Base-by-base conservation (phyloP, 2,329 filamentous ascomycete species). In the Penicillium sp. region DNA sequence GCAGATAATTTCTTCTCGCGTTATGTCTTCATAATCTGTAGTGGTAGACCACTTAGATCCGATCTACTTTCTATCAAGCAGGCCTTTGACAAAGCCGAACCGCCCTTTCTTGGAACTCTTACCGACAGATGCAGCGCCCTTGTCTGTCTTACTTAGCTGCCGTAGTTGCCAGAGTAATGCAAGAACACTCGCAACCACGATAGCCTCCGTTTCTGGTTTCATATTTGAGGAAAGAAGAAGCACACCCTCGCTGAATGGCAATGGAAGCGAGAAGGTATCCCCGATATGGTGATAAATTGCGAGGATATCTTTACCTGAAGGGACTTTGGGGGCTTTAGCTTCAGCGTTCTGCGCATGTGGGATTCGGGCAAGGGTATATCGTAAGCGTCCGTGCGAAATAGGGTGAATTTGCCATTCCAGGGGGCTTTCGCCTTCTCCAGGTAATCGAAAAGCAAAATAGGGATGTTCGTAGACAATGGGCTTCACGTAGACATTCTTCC, bases 281-380 rank as follows among this genome's bases (percentile, higher is more conserved):
- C 52, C 52, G 12, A 47, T 28, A 15, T 54, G 52, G 52, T 54
- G 52, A 37, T 54, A 54, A 4, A 54, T 47, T 12, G 52, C 52
- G 20, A 47, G 41, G 1, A 54, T 38, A 35, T 47, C 41, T 25
- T 47, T 14, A 10, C 47, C 31, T 12, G 14, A 37, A 11, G 52
- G 31, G 42, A 38, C 11, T 6, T 7, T 15, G 4, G 52, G 52
- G 11, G 41, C 5, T 11, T 20, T 31, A 47, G 8, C 17, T 15
- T 37, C 14, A 7, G 15, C 41, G 1, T 82, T 86, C 2, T 78
- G 72, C 41, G 8, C 22, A 20, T 37, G 25, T 28, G 38, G 28
- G 31, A 47, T 31, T 12, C 52, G 52, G 17, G 47, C 52, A 28
- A 54, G 52, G n/a, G 52, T 54, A 54, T 54, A 54, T 54, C 52